Percentiles rank a stretch among this genome's conserved stretches.
These are phyloP conservation scores for Xylariaceae sp. DNA, from an alignment of 2,329 filamentous ascomycete species.

Conservation along the genomic window DNA sequence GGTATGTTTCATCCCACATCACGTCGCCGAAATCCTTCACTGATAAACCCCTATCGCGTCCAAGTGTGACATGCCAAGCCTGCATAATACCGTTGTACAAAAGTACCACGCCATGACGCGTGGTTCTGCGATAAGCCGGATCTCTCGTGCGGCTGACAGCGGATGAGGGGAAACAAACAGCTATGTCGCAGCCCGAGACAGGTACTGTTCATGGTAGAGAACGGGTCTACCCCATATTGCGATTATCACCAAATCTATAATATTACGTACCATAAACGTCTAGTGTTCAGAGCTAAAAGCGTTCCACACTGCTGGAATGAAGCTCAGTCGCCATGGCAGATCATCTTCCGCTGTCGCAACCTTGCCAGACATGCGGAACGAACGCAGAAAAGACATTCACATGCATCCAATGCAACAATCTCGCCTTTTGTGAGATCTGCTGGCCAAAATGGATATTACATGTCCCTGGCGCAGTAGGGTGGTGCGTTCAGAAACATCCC, in stretches of 20 bases:
- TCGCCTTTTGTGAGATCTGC: slow-evolving; percentile 37
- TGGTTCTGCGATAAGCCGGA: slow-evolving; percentile 13
- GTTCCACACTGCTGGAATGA: slow-evolving; percentile 18
- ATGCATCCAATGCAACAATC: slow-evolving; percentile 40
- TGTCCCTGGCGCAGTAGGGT: slow-evolving; percentile 34
- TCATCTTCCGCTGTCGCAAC: slow-evolving; percentile 26
- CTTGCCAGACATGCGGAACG: slow-evolving; percentile 37
- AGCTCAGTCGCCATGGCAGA: slow-evolving; percentile 22
- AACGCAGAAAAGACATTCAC: slow-evolving; percentile 33
- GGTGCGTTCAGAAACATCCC: slow-evolving; percentile 19
- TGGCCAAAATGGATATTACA: slow-evolving; percentile 39
- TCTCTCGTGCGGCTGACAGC: slow-evolving; percentile 24
- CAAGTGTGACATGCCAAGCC: slow-evolving; percentile 13
- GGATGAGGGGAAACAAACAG: slow-evolving; percentile 20
- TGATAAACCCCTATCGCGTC: neutral
- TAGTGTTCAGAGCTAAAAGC: slow-evolving; percentile 20
- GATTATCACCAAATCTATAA: slow-evolving; percentile 12
- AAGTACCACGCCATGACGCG: slow-evolving; percentile 13
- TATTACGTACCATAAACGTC: slow-evolving; percentile 30
- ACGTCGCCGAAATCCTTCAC: neutral
- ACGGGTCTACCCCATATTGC: neutral
- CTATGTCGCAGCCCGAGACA: neutral
- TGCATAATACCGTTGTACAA: neutral
- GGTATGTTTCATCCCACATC: neutral
- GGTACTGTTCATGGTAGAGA: too few relatives aligned